phyloP scores from a whole-genome alignment of 495 filamentous ascomycete genomes.

The Aspergillus taichungensis region DNA sequence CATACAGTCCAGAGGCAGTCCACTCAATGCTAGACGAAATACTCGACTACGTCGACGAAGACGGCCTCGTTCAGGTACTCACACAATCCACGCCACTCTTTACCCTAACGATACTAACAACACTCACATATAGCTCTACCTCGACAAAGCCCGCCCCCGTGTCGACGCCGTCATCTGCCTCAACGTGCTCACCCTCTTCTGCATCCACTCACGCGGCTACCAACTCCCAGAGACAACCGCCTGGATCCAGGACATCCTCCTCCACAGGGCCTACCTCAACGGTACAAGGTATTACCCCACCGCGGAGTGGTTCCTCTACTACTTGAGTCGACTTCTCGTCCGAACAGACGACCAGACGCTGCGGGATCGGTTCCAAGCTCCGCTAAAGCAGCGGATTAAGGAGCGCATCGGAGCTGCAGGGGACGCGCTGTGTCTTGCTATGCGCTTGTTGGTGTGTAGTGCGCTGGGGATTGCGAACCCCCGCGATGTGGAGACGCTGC shows the following conservation, averaged over 20 bases:
- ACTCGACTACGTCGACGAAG: slow-evolving; percentile 5
- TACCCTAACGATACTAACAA: neutral
- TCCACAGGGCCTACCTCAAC: slow-evolving; percentile 12
- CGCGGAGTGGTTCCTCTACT: slow-evolving; percentile 16
- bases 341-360: neutral
- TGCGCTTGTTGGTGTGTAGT: slow-evolving; percentile 11
- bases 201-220: slow-evolving; percentile 16
- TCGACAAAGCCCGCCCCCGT: slow-evolving; percentile 6
- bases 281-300: slow-evolving; percentile 16
- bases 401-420: slow-evolving; percentile 7
- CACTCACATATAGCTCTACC: slow-evolving; percentile 9
- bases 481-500: slow-evolving; percentile 71
- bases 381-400: slow-evolving; percentile 4
- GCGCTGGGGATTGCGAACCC: slow-evolving; percentile 1
- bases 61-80: slow-evolving; percentile 9
- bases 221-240: slow-evolving; percentile 30
- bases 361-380: neutral
- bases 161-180: slow-evolving; percentile 13
- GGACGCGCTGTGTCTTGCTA: slow-evolving; percentile 8
- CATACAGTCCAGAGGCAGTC: neutral
- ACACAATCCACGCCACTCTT: neutral
- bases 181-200: slow-evolving; percentile 15
- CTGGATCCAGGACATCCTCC: slow-evolving; percentile 11
- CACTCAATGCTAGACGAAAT: slow-evolving; percentile 16
- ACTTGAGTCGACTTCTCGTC: slow-evolving; percentile 1